Conservation (phyloP, 2,329 filamentous ascomycete genomes). For the Elsinoe arachidis region DNA sequence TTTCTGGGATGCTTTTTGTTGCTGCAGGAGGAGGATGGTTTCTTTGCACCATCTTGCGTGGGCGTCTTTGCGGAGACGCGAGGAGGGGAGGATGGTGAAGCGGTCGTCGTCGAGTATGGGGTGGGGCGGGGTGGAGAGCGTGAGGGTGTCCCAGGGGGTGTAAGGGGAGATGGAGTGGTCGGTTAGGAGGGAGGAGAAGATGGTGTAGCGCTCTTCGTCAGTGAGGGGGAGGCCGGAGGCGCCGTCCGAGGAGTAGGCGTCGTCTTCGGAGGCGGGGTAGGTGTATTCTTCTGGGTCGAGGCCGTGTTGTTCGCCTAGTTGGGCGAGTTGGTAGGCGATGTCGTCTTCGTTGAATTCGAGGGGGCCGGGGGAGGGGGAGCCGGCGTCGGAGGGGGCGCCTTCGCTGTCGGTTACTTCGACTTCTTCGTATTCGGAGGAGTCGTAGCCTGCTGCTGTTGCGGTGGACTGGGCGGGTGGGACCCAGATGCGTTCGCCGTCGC, state of each 20-base stretch:
- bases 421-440: slow-evolving; percentile 52
- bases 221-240: slow-evolving; percentile 62
- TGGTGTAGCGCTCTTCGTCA: slow-evolving; percentile 62
- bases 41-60: slow-evolving; percentile 79
- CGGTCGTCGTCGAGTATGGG: slow-evolving; percentile 53
- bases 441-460: slow-evolving; percentile 1
- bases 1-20: slow-evolving; percentile 66
- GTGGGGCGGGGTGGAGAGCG: too few relatives aligned
- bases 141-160: slow-evolving; percentile 78
- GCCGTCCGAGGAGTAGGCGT: slow-evolving; percentile 57
- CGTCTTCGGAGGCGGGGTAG: slow-evolving; percentile 33
- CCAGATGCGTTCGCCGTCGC: slow-evolving; percentile 35
- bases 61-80: slow-evolving; percentile 68
- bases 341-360: slow-evolving; percentile 90
- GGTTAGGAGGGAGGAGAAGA: slow-evolving; percentile 80
- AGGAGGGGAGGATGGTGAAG: slow-evolving; percentile 76
- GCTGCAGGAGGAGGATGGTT: slow-evolving; percentile 63
- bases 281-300: slow-evolving; percentile 70
- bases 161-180: slow-evolving; percentile 79
- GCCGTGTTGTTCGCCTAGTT: slow-evolving; percentile 80
- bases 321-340: slow-evolving; percentile 81
- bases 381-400: slow-evolving; percentile 36
- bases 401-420: slow-evolving; percentile 60
- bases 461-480: neutral
- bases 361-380: slow-evolving; percentile 32